Evolutionary conservation across 2,329 filamentous ascomycete species (phyloP).

Genomic region (Hymenoscyphus linearis): DNA sequence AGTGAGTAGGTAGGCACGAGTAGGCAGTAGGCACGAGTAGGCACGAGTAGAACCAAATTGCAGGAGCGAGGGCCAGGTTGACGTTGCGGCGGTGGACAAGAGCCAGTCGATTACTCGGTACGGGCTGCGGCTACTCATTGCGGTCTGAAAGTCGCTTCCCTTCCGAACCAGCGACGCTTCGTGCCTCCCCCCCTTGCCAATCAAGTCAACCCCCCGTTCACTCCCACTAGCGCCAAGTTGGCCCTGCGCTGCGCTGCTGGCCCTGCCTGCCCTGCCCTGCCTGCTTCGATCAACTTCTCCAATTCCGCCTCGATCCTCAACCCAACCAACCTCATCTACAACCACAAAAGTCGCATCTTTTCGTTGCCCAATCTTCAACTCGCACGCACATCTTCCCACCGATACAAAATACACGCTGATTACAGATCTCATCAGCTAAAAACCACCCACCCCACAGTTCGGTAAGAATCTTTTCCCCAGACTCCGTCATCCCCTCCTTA

Average conservation of each 20-base stretch:
- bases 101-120: not conserved
- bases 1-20: too few species aligned
- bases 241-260: too few species aligned
- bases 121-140: not conserved
- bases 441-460: constrained; percentile 11
- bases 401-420: constrained; percentile 1
- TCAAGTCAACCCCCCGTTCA: not conserved
- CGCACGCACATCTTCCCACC: constrained; percentile 13
- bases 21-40: too few species aligned
- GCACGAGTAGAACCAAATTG: constrained; percentile 11
- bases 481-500: constrained; percentile 27
- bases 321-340: constrained; percentile 10
- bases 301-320: constrained; percentile 20
- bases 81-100: not conserved
- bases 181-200: constrained; percentile 5
- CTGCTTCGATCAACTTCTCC: constrained; percentile 25
- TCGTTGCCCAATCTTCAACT: constrained; percentile 8
- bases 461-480: constrained; percentile 25
- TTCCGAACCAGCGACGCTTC: too few species aligned
- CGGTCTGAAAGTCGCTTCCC: constrained; percentile 8
- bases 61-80: constrained; percentile 15
- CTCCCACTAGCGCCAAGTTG: constrained; percentile 16
- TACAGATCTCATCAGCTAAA: not conserved
- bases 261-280: not conserved
- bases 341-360: constrained; percentile 4